Evolutionary conservation across 768 basidiomycete species (phyloP).

Genomic region (Phlegmacium glaucopus): DNA sequence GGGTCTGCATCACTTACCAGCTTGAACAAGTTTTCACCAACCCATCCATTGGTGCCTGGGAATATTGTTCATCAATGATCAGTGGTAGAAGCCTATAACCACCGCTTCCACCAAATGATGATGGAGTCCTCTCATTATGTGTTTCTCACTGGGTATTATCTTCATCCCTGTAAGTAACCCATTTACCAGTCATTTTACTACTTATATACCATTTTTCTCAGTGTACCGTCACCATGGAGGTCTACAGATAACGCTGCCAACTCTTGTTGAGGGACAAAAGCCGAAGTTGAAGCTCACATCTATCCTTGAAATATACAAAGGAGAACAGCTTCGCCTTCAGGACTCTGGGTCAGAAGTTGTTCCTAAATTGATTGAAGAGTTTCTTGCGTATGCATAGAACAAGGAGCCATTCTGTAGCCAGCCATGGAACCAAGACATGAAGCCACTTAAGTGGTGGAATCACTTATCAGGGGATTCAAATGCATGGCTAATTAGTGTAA

Average conservation of each 20-base stretch:
- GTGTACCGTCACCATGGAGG: conserved; percentile 16
- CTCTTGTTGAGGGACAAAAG: conserved; percentile 7
- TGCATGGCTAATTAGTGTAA: conserved; percentile 18
- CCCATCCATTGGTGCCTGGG: conserved; percentile 2
- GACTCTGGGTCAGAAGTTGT: conserved; percentile 4
- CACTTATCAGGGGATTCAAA: conserved; percentile 16
- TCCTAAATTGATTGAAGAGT: conserved; percentile 13
- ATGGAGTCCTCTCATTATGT: conserved; percentile 22
- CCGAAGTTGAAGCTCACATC: conserved; percentile 1
- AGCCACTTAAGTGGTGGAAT: conserved; percentile 21
- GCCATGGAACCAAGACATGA: conserved; percentile 5
- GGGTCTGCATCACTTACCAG: conserved; percentile 26
- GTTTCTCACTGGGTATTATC: conserved; percentile 25
- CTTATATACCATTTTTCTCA: not conserved
- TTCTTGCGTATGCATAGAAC: conserved; percentile 19
- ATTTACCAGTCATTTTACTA: not conserved
- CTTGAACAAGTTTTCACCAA: conserved; percentile 17
- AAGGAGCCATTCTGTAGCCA: conserved; percentile 14
- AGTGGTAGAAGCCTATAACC: conserved; percentile 22
- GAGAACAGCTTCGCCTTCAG: not conserved
- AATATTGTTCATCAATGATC: not conserved
- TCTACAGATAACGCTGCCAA: conserved; percentile 16
- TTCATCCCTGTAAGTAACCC: conserved; percentile 20
- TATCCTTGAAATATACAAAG: not conserved
- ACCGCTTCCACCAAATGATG: conserved; percentile 28